These are phyloP conservation scores for Colletotrichum theobromicola DNA, from an alignment of 2,329 filamentous ascomycete species.

Conservation along the genomic window DNA sequence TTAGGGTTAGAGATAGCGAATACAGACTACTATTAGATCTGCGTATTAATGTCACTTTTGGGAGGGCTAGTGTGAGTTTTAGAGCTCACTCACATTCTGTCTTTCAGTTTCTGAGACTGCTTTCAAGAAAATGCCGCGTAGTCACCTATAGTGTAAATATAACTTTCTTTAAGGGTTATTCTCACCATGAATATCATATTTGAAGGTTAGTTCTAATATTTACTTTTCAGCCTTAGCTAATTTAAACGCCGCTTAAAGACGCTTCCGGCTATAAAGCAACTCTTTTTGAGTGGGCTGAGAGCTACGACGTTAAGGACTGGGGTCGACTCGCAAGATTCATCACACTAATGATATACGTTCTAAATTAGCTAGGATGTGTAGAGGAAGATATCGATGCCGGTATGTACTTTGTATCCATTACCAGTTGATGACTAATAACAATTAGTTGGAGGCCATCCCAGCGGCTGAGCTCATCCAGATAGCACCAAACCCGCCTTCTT, in stretches of 20 bases:
- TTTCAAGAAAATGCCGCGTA: background rate
- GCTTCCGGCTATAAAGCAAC: slow-evolving; percentile 30
- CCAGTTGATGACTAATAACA: slow-evolving; percentile 62
- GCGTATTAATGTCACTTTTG: background rate
- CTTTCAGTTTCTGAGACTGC: background rate
- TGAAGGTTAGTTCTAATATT: background rate
- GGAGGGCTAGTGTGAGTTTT: background rate
- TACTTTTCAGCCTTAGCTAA: background rate
- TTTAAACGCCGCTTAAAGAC: background rate
- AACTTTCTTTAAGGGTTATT: background rate
- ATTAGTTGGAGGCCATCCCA: slow-evolving; percentile 66
- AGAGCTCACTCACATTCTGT: background rate
- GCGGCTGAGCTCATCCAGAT: slow-evolving; percentile 64
- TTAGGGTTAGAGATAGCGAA: background rate
- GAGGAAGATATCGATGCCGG: background rate
- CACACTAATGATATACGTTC: slow-evolving; percentile 43
- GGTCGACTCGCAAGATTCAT: slow-evolving; percentile 57
- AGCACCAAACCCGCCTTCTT: slow-evolving; percentile 62
- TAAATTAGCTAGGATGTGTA: slow-evolving; percentile 46
- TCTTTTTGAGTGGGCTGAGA: slow-evolving; percentile 67
- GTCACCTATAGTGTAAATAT: background rate
- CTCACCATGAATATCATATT: background rate
- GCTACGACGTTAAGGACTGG: slow-evolving; percentile 71
- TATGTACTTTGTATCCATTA: slow-evolving; percentile 56
- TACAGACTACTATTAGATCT: background rate